A percentile compares a stretch with the other conserved stretches of the same genome.
phyloP scores from a whole-genome alignment of 2,329 filamentous ascomycete genomes.

The Hymenotorrendiella dingleyae region DNA sequence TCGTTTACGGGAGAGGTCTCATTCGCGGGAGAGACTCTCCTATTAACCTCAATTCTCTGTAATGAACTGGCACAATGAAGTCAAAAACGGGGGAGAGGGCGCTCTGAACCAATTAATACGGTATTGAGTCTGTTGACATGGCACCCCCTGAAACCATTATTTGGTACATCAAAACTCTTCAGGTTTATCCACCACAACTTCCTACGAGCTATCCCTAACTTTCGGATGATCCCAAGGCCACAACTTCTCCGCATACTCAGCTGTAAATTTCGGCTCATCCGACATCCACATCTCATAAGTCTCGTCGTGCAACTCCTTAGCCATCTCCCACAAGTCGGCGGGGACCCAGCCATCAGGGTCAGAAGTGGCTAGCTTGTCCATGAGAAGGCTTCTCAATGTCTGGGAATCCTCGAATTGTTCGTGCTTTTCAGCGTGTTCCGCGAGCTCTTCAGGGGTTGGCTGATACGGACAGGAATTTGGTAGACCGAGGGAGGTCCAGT shows the following conservation, averaged over 20 bases:
- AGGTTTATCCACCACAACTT: too few species aligned
- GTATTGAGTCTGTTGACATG: too few species aligned
- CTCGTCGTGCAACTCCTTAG: conserved; percentile 4
- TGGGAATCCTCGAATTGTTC: conserved; percentile 17
- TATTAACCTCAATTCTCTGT: too few species aligned
- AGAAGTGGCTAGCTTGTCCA: conserved; percentile 7
- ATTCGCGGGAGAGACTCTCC: too few species aligned
- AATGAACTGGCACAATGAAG: too few species aligned
- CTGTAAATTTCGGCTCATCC: conserved; percentile 1
- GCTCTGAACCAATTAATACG: too few species aligned
- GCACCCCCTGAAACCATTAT: too few species aligned
- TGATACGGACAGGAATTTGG: conserved; percentile 27
- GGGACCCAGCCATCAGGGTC: conserved; percentile 21
- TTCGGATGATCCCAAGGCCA: conserved; percentile 6
- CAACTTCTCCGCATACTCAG: conserved; percentile 2
- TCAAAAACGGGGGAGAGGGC: too few species aligned
- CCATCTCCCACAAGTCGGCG: conserved; percentile 17
- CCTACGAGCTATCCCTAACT: too few species aligned
- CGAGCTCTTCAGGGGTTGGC: conserved; percentile 16
- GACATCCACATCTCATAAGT: conserved; percentile 1
- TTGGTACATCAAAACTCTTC: too few species aligned
- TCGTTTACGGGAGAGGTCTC: too few species aligned
- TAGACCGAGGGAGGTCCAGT: conserved; percentile 36
- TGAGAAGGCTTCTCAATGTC: conserved; percentile 13
- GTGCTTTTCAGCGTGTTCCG: conserved; percentile 11